Evolutionary conservation across 2,329 filamentous ascomycete species (phyloP), one percentile per base, ranked within the genome.

Genomic region (Lachnellula cervina): DNA sequence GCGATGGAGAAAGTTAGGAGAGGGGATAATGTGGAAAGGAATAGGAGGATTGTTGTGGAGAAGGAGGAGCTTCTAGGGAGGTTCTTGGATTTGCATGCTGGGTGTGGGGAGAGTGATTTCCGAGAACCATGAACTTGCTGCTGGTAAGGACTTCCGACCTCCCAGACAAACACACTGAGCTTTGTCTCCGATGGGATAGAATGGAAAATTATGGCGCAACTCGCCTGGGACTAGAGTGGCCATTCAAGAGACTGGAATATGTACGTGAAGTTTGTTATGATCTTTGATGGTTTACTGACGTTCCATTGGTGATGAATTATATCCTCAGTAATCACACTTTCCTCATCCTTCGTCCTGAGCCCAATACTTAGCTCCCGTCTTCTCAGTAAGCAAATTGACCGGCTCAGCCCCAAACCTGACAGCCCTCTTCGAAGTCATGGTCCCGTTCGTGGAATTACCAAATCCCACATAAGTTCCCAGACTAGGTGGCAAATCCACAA

Each of bases 401-500:
- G 28, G 32, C 3, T 14, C 56, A 38, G 54, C 49, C 8, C 53
- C 60, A 59, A 57, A 65, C n/a, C 37, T 52, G 32, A 54, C 38
- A 8, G 61, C 62, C 28, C 61, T 65, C 50, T 53, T 52, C 49
- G 21, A 40, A n/a, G 8, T 47, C 28, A n/a, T 47, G 6, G 60
- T 55, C 4, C 43, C 16, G 28, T 57, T 60, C 2, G 58, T 61
- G 8, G 44, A 62, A 53, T 65, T 64, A 2, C 54, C 58, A 48
- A 63, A 62, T 0, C 64, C 62, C 25, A 56, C 52, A 62, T 67
- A 66, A n/a, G 52, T 60, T n/a, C 65, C 64, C 37, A 66, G 46
- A 58, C 81, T 87, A 0, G 85, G 86, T 34, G 86, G 86, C 28
- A 86, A 65, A 68, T 88, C 85, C 55, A 76, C 72, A 1, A 77